Conservation (phyloP, 768 basidiomycete species). For the Hortiboletus campestris region DNA sequence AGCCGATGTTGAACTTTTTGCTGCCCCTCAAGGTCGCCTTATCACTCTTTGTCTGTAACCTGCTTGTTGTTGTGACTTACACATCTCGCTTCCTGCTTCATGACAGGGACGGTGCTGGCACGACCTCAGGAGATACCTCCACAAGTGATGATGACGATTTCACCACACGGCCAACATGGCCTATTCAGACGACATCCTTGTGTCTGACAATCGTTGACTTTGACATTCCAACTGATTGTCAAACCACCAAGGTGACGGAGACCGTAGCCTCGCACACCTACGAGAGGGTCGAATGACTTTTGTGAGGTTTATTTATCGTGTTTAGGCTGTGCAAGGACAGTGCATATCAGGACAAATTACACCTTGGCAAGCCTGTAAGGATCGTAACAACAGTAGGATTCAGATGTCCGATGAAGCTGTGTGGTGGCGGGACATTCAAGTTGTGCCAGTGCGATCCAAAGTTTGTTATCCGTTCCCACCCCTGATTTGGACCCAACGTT, state of each 20-base stretch:
- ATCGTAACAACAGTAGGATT: too few relatives aligned
- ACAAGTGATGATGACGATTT: constrained; percentile 16
- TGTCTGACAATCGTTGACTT: constrained; percentile 12
- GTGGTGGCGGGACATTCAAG: too few relatives aligned
- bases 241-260: not conserved
- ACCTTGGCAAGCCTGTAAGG: too few relatives aligned
- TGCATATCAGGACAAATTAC: too few relatives aligned
- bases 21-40: constrained; percentile 9
- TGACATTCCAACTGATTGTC: not conserved
- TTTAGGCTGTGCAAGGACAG: too few relatives aligned
- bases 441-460: too few relatives aligned
- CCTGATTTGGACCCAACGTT: too few relatives aligned
- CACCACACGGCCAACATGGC: not conserved
- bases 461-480: too few relatives aligned
- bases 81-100: constrained; percentile 12
- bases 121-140: not conserved
- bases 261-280: not conserved
- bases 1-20: not conserved
- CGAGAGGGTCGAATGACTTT: not conserved
- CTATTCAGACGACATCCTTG: not conserved
- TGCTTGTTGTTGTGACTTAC: constrained; percentile 23
- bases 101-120: not conserved
- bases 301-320: not conserved
- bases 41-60: constrained; percentile 20
- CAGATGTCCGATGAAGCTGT: too few relatives aligned